phyloP scores from a whole-genome alignment of 1,284 basidiomycete species.

The Cystobasidium pallidum region DNA sequence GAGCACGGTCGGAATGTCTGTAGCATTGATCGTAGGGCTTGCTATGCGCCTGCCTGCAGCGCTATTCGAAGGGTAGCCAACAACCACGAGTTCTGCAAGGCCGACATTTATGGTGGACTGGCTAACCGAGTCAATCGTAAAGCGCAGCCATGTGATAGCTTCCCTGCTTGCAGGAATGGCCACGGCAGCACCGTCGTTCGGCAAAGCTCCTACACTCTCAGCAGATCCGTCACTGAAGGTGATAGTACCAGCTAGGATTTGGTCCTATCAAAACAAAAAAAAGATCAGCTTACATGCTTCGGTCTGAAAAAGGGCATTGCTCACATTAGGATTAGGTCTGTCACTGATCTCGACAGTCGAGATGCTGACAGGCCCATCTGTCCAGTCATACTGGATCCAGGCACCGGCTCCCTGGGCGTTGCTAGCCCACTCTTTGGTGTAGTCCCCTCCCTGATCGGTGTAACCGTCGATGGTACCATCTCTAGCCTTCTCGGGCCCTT shows the following conservation, averaged over 20 bases:
- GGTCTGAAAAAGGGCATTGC: background rate
- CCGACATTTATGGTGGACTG: slow-evolving; percentile 38
- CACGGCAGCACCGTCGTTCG: slow-evolving; percentile 48
- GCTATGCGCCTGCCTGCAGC: background rate
- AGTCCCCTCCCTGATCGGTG: slow-evolving; percentile 27
- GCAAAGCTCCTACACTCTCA: slow-evolving; percentile 37
- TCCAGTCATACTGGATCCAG: slow-evolving; percentile 45
- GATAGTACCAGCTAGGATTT: slow-evolving; percentile 45
- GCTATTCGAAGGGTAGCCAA: slow-evolving; percentile 1
- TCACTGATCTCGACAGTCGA: slow-evolving; percentile 9
- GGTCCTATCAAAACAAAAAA: slow-evolving; percentile 33
- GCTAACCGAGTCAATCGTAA: slow-evolving; percentile 44
- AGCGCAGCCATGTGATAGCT: slow-evolving; percentile 43
- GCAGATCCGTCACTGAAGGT: slow-evolving; percentile 45
- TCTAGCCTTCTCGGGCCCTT: slow-evolving; percentile 42
- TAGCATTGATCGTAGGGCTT: background rate
- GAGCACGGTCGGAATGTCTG: background rate
- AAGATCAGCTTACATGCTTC: background rate
- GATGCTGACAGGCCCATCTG: slow-evolving; percentile 27
- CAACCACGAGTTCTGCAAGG: slow-evolving; percentile 48
- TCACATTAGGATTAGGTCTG: slow-evolving; percentile 12
- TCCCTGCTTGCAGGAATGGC: slow-evolving; percentile 39
- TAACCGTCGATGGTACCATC: slow-evolving; percentile 48
- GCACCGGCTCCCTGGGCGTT: slow-evolving; percentile 39
- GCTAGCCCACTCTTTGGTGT: slow-evolving; percentile 47